These are phyloP conservation scores for Phylloporus scabripes DNA, from an alignment of 768 basidiomycete genomes.

Conservation along the genomic window DNA sequence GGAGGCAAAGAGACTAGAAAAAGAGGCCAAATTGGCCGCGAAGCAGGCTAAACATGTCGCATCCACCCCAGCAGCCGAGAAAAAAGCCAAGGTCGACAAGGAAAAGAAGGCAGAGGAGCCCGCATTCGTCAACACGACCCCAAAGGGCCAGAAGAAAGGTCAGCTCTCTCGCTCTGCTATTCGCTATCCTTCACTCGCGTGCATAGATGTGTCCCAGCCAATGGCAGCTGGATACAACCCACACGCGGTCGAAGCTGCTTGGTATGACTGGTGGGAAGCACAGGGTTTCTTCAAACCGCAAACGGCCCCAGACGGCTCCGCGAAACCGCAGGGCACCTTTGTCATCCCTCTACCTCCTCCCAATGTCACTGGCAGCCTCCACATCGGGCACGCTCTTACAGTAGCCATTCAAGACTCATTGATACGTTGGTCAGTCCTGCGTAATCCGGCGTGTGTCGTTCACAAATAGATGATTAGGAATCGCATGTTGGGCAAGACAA, in stretches of 20 bases:
- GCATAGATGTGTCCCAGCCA: constrained; percentile 71
- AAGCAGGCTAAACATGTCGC: constrained; percentile 45
- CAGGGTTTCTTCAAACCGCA: constrained; percentile 88
- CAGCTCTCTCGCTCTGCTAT: background rate
- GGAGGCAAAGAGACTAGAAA: constrained; percentile 76
- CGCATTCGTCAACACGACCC: constrained; percentile 85
- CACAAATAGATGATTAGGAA: constrained; percentile 49
- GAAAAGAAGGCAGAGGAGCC: constrained; percentile 64
- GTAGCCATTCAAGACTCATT: constrained; percentile 87
- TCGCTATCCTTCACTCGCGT: background rate
- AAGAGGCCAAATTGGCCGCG: constrained; percentile 71
- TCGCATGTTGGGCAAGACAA: constrained; percentile 91
- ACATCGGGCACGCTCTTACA: constrained; percentile 93
- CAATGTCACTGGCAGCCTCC: constrained; percentile 92
- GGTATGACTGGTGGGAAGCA: constrained; percentile 97
- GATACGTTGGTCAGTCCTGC: constrained; percentile 68
- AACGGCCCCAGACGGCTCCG: constrained; percentile 48
- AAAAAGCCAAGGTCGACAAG: constrained; percentile 73
- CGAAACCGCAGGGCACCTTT: constrained; percentile 64
- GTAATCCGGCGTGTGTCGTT: background rate
- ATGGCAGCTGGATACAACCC: constrained; percentile 97
- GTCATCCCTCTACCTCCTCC: constrained; percentile 91
- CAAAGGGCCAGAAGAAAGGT: constrained; percentile 94
- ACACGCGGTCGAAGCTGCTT: constrained; percentile 86
- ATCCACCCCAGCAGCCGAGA: constrained; percentile 43